Percentiles rank a stretch among this genome's conserved stretches.
Evolutionary conservation across 78 protist species (phyloP).

Genomic region (Creolimax fragrantissima): DNA sequence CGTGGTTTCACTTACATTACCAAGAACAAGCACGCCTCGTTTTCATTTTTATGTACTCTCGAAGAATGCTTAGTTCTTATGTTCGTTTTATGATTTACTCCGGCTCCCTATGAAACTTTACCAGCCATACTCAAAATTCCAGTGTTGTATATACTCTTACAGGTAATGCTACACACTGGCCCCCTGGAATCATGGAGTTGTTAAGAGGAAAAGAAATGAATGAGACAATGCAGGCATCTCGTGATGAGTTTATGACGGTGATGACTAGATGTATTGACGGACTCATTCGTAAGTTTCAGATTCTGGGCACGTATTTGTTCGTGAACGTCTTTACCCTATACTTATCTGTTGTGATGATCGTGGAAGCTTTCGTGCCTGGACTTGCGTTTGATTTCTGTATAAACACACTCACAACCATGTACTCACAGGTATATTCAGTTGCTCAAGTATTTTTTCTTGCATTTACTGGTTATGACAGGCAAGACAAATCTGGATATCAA

Average conservation of each 20-base stretch:
- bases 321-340: background rate
- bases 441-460: background rate
- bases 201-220: background rate
- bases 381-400: background rate
- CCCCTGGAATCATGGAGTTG: background rate
- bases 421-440: background rate
- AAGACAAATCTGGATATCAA: slow-evolving; percentile 45
- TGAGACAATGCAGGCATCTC: background rate
- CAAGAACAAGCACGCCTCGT: no score
- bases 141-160: no score
- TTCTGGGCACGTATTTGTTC: background rate
- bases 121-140: no score
- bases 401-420: background rate
- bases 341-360: background rate
- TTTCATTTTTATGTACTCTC: no score
- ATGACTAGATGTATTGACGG: background rate
- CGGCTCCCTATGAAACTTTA: no score
- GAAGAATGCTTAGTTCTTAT: no score
- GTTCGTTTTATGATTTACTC: no score
- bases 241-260: background rate
- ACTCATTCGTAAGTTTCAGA: background rate
- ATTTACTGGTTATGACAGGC: background rate
- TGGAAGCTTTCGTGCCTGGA: background rate
- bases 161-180: background rate
- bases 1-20: no score